Evolutionary conservation across 768 basidiomycete species (phyloP), one percentile per base, ranked within the genome.

Genomic region (Coprinopsis cinerea): DNA sequence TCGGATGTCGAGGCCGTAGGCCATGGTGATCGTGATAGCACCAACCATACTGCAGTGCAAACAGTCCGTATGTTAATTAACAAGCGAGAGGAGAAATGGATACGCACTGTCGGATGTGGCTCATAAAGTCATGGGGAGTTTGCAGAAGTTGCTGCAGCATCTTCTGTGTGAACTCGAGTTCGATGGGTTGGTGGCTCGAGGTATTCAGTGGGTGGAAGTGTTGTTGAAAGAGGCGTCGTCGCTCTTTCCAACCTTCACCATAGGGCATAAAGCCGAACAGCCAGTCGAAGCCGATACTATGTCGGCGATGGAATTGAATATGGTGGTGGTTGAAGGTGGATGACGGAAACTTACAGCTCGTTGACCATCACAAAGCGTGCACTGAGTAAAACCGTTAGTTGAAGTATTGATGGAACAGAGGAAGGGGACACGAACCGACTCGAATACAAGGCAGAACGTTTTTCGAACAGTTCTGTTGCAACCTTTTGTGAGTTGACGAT

Each of bases 101-200:
- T 20, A 51, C 68, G 61, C 58, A 75, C 69, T 74, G 69, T 27
- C 74, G 66, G 22, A 79, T 64, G 51, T 79, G 74, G 39, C 71
- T 67, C 5, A 69, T 66, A 24, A 76, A 65, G 17, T 74, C 58
- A 13, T 73, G 62, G 1, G 68, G 74, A 5, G 67, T 59, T 13
- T 69, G 55, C 6, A 76, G 53, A 2, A 79, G 57, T 13, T 64
- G 65, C 35, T 67, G 66, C 23, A 80, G 63, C 27, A 81, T 69
- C 2, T 63, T 58, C 32, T 73, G 66, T 7, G 70, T 67, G 48
- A 73, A 73, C 47, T 66, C 72, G 2, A 64, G 61, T 55, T 79
- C 77, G 18, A 68, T 59, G 4, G 72, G 72, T 61, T 74, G 71
- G 55, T 76, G 76, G 1, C 62, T 65, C 1, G 64, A 61, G 2